Evolutionary conservation across 2,329 filamentous ascomycete species (phyloP), one percentile per base, ranked within the genome.

Genomic region (Venturia pyrina): DNA sequence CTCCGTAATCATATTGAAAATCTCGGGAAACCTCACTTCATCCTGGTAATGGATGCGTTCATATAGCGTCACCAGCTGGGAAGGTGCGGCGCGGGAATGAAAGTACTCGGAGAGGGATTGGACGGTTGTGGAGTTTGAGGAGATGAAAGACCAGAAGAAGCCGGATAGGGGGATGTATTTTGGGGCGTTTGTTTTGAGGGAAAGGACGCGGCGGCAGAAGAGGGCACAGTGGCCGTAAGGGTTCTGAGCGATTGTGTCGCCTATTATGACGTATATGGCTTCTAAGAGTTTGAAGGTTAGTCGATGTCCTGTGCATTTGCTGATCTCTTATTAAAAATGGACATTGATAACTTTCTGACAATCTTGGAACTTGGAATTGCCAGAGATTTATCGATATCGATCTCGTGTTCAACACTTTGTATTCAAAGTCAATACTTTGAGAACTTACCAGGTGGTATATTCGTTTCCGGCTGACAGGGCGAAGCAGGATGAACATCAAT

Each of bases 401-500:
- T 50, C 3, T 28, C 48, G 15, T 8, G 13, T 11, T 1, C 1
- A 10, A 13, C 21, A 50, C 13, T 21, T 50, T n/a, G 11, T 10
- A 37, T 5, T 37, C 34, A 37, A 37, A 37, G 10, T 37, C 5
- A 10, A 10, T 37, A 37, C 40, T 13, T 8, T 50, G 10, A 1
- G 8, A 21, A 50, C 48, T 17, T 53, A 53, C 48, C 34, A 7
- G 24, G 24, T 15, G 62, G 44, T 19, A 64, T 64, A 17, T 41
- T 44, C 37, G n/a, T 64, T n/a, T 28, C 37, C 13, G 60, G 43
- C 15, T 62, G 40, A 43, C 32, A 32, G 11, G 60, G 60, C 13
- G 60, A 62, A 5, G 34, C 60, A 17, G 60, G 60, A n/a, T 62
- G 60, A n/a, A 62, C 24, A 46, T 62, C 60, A 43, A 43, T 28